Evolutionary conservation across 768 basidiomycete genomes (phyloP).

Genomic region (Clitopilus passeckerianus): DNA sequence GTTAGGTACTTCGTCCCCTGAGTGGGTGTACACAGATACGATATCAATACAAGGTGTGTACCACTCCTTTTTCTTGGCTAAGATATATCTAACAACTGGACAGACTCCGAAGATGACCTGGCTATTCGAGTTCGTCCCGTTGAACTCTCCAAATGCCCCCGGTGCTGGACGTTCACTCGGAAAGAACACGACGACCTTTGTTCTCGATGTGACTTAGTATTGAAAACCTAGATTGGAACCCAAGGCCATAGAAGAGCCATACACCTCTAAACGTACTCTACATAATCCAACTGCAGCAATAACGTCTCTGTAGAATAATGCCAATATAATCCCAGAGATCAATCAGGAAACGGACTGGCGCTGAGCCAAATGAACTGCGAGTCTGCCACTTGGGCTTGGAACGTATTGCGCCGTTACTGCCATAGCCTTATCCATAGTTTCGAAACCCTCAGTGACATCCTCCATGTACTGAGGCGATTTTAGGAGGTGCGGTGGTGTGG

Average conservation of each 20-base stretch:
- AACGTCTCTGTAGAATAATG: no score
- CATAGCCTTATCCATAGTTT: no score
- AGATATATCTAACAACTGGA: constrained; percentile 8
- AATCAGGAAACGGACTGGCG: no score
- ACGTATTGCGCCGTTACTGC: no score
- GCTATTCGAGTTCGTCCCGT: constrained; percentile 61
- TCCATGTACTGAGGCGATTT: no score
- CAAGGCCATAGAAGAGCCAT: background rate
- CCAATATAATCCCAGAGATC: no score
- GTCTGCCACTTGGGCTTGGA: background rate
- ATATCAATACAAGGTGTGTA: constrained; percentile 40
- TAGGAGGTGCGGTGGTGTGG: no score
- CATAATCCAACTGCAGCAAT: no score
- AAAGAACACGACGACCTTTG: constrained; percentile 51
- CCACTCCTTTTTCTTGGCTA: background rate
- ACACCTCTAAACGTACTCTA: background rate
- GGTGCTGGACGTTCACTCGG: constrained; percentile 84
- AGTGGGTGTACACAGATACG: constrained; percentile 46
- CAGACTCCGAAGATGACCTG: constrained; percentile 26
- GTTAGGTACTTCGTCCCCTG: constrained; percentile 28
- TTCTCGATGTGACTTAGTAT: constrained; percentile 46
- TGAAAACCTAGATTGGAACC: background rate
- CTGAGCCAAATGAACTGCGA: background rate
- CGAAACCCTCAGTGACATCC: no score
- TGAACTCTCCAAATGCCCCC: constrained; percentile 67